phyloP scores from a whole-genome alignment of 2,329 filamentous ascomycete genomes.

The Phialophora verrucosa region DNA sequence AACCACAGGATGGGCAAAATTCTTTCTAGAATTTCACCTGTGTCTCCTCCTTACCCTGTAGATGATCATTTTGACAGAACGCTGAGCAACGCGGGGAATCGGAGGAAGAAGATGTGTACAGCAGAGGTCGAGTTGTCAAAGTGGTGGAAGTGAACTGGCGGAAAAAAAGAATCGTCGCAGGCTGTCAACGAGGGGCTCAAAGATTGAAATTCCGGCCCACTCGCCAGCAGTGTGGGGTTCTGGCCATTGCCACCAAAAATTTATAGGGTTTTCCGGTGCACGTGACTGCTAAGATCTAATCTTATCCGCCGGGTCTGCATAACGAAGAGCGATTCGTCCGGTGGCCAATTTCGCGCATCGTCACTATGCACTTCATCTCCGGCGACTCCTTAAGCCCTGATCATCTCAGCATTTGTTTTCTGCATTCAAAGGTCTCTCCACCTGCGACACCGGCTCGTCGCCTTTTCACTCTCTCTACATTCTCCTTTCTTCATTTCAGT shows the following conservation, averaged over 20 bases:
- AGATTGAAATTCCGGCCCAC: slow-evolving; percentile 7
- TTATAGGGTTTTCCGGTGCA: background rate
- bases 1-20: slow-evolving; percentile 12
- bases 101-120: slow-evolving; percentile 39
- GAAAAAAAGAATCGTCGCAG: slow-evolving; percentile 41
- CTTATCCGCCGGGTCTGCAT: background rate
- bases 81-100: slow-evolving; percentile 24
- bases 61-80: slow-evolving; percentile 70
- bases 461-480: slow-evolving; percentile 19
- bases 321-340: background rate
- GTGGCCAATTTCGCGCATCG: slow-evolving; percentile 19
- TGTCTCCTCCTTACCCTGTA: slow-evolving; percentile 62
- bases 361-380: slow-evolving; percentile 17
- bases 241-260: background rate
- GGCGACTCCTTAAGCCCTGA: slow-evolving; percentile 14
- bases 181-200: slow-evolving; percentile 43
- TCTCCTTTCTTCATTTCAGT: slow-evolving; percentile 28
- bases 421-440: slow-evolving; percentile 27
- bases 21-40: background rate
- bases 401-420: slow-evolving; percentile 19
- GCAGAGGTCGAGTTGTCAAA: slow-evolving; percentile 28
- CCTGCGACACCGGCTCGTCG: background rate
- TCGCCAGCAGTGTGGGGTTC: background rate
- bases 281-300: background rate
- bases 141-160: slow-evolving; percentile 11